A percentile compares a stretch with the other conserved stretches of the same genome.
Conservation (phyloP, 768 basidiomycete genomes). For the Phylloporus rhodoxanthus region DNA sequence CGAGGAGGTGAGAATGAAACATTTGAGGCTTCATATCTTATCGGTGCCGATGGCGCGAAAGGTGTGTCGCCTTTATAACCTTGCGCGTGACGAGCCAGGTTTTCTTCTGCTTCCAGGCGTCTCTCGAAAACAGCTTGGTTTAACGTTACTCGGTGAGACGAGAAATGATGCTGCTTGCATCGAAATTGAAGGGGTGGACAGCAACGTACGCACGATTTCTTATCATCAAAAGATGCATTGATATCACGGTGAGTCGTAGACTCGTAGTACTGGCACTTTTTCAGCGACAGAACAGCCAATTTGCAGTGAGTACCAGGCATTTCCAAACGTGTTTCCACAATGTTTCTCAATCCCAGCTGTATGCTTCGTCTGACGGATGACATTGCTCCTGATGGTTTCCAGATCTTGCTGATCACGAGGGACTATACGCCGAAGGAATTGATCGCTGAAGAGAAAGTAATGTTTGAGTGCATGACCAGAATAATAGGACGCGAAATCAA, state of each 20-base stretch:
- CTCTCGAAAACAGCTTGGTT: conserved; percentile 36
- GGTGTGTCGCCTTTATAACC: conserved; percentile 9
- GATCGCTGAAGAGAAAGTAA: conserved; percentile 17
- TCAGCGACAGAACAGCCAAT: conserved; percentile 6
- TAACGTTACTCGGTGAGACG: conserved; percentile 40
- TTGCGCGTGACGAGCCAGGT: not conserved
- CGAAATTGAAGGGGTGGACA: conserved; percentile 23
- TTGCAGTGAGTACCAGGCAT: conserved; percentile 1
- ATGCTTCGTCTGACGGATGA: conserved; percentile 15
- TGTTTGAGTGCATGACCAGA: conserved; percentile 28
- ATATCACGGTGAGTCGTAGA: not conserved
- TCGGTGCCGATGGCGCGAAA: conserved; percentile 40
- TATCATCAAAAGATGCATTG: no score
- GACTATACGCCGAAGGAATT: conserved; percentile 13
- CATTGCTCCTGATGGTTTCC: conserved; percentile 19
- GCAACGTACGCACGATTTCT: conserved; percentile 13
- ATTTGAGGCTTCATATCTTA: conserved; percentile 29
- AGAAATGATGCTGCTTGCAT: conserved; percentile 23
- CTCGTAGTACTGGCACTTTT: conserved; percentile 22
- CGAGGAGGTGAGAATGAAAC: conserved; percentile 22
- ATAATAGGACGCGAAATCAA: conserved; percentile 27
- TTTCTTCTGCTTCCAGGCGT: conserved; percentile 17
- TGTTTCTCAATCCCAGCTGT: not conserved
- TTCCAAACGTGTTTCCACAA: not conserved
- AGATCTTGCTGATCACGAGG: conserved; percentile 4